A percentile compares a stretch with the other conserved stretches of the same genome.
These are phyloP conservation scores for Penicillium olsonii DNA, from an alignment of 2,329 filamentous ascomycete species.

Conservation along the genomic window DNA sequence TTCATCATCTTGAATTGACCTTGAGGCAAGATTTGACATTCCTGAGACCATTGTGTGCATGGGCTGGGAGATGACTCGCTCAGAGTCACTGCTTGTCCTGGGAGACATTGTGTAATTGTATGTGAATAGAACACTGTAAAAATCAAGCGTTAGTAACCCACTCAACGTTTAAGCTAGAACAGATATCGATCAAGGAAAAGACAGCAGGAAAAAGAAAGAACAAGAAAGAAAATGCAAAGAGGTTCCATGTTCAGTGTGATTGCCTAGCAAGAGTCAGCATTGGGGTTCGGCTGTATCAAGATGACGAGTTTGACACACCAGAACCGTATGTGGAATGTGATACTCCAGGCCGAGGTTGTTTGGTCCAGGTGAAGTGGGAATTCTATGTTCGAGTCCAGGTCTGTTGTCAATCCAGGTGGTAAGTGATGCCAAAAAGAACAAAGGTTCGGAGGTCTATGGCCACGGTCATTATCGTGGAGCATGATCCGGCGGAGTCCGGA, in stretches of 20 bases:
- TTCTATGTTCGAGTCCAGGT: slow-evolving; percentile 8
- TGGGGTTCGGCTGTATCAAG: not conserved
- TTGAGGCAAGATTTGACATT: slow-evolving; percentile 41
- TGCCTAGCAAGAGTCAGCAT: slow-evolving; percentile 15
- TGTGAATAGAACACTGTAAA: slow-evolving; percentile 32
- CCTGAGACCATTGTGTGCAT: slow-evolving; percentile 40
- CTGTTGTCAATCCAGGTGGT: slow-evolving; percentile 7
- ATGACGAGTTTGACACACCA: slow-evolving; percentile 16
- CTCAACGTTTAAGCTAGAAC: slow-evolving; percentile 15
- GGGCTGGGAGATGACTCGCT: slow-evolving; percentile 39
- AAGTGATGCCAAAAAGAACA: slow-evolving; percentile 1
- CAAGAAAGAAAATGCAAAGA: not conserved
- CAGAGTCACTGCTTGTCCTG: slow-evolving; percentile 39
- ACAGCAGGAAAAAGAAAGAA: slow-evolving; percentile 1
- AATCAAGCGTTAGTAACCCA: slow-evolving; percentile 36
- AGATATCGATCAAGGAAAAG: slow-evolving; percentile 10
- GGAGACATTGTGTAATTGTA: slow-evolving; percentile 38
- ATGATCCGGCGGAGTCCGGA: slow-evolving; percentile 14
- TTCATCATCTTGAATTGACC: slow-evolving; percentile 46
- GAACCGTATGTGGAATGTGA: not conserved
- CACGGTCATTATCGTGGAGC: slow-evolving; percentile 10
- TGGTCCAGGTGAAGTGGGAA: slow-evolving; percentile 11
- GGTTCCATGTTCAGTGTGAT: slow-evolving; percentile 20
- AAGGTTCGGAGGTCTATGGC: slow-evolving; percentile 2
- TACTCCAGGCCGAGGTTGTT: slow-evolving; percentile 7